phyloP scores from a whole-genome alignment of 768 basidiomycete species.

The Naganishia vaughanmartiniae region DNA sequence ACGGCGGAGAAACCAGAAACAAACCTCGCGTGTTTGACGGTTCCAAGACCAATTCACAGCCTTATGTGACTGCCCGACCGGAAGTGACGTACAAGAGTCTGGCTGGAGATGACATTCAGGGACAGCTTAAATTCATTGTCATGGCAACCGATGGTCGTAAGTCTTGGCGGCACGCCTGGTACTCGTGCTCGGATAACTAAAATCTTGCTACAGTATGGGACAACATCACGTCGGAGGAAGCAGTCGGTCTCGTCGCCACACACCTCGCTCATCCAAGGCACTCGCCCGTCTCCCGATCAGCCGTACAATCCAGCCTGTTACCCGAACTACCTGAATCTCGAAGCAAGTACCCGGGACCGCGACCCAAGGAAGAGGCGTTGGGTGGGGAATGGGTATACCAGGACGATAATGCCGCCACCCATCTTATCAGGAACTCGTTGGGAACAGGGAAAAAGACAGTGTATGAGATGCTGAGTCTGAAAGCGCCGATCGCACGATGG shows the following conservation, averaged over 20 bases:
- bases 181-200: not conserved
- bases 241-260: slow-evolving; percentile 44
- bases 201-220: slow-evolving; percentile 45
- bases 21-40: slow-evolving; percentile 16
- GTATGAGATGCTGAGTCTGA: slow-evolving; percentile 46
- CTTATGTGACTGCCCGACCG: slow-evolving; percentile 49
- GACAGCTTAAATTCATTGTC: slow-evolving; percentile 48
- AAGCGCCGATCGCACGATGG: slow-evolving; percentile 39
- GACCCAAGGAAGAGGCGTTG: slow-evolving; percentile 6
- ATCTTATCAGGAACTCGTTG: slow-evolving; percentile 49
- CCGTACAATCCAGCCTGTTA: slow-evolving; percentile 30
- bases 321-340: slow-evolving; percentile 17
- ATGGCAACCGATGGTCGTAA: slow-evolving; percentile 51
- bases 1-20: slow-evolving; percentile 15
- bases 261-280: slow-evolving; percentile 41
- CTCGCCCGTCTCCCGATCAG: slow-evolving; percentile 40
- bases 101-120: slow-evolving; percentile 21
- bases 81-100: slow-evolving; percentile 47
- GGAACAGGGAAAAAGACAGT: slow-evolving; percentile 41
- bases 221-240: slow-evolving; percentile 49
- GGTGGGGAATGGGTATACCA: slow-evolving; percentile 43
- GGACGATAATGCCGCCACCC: slow-evolving; percentile 50
- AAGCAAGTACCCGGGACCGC: slow-evolving; percentile 22
- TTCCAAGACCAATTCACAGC: slow-evolving; percentile 31
- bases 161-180: slow-evolving; percentile 15